phyloP scores from a whole-genome alignment of 2,329 filamentous ascomycete species.

The Camptophora hylomeconis region DNA sequence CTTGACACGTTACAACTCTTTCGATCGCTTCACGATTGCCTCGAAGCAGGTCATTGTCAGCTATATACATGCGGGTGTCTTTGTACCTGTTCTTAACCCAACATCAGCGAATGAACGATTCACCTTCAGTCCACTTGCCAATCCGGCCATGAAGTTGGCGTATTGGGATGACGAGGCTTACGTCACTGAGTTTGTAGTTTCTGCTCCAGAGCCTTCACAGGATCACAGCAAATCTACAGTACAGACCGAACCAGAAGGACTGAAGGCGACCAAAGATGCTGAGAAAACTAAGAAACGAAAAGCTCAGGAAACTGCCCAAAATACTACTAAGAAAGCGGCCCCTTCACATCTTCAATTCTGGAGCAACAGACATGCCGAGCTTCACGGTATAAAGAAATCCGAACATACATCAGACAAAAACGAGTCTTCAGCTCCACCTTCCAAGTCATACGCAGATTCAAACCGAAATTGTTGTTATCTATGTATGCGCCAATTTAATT shows the following conservation, averaged over 20 bases:
- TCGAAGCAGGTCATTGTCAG: conserved; percentile 58
- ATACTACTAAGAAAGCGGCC: conserved; percentile 34
- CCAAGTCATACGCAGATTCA: conserved; percentile 48
- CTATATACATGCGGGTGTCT: conserved; percentile 75
- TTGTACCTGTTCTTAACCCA: conserved; percentile 57
- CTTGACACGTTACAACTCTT: conserved; percentile 55
- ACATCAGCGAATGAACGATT: conserved; percentile 45
- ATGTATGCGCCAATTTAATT: conserved; percentile 47
- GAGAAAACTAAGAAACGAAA: conserved; percentile 25
- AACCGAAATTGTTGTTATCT: conserved; percentile 47
- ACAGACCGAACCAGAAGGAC: conserved; percentile 16
- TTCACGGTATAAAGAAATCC: conserved; percentile 38
- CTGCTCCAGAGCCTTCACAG: conserved; percentile 34
- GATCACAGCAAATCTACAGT: conserved; percentile 3
- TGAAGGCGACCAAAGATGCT: conserved; percentile 11
- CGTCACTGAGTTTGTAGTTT: conserved; percentile 50
- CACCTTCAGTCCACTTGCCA: conserved; percentile 59
- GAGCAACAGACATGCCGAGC: conserved; percentile 56
- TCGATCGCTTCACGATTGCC: conserved; percentile 64
- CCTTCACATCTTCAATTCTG: conserved; percentile 58
- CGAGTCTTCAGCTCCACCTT: conserved; percentile 23
- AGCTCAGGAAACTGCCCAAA: conserved; percentile 19
- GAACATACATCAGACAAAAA: conserved; percentile 25
- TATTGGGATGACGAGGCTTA: conserved; percentile 69
- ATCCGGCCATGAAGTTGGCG: conserved; percentile 52